Conservation (phyloP, 1,139 yeast genomes). For the Suhomyces yuchorum region DNA sequence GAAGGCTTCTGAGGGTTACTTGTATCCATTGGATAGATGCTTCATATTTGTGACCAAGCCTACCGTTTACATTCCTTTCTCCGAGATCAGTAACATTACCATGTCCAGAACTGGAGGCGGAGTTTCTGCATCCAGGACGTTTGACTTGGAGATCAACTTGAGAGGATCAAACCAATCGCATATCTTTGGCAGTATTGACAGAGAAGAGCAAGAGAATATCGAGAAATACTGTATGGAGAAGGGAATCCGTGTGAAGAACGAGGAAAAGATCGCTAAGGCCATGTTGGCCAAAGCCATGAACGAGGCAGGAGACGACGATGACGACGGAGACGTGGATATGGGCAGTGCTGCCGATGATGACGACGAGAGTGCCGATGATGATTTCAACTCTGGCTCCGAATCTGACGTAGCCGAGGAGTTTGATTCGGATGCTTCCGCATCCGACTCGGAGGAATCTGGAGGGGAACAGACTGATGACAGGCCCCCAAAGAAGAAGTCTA, state of each 20-base stretch:
- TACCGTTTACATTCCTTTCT: constrained; percentile 84
- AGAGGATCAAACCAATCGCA: constrained; percentile 70
- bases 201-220: constrained; percentile 83
- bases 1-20: constrained; percentile 93
- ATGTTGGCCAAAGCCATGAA: constrained; percentile 76
- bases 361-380: constrained; percentile 69
- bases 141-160: constrained; percentile 81
- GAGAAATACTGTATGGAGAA: constrained; percentile 78
- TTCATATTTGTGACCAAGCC: constrained; percentile 93
- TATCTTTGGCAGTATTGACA: constrained; percentile 83
- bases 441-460: constrained; percentile 40
- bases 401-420: constrained; percentile 86
- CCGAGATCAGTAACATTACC: constrained; percentile 73
- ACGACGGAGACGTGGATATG: constrained; percentile 62
- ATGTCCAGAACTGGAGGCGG: constrained; percentile 90
- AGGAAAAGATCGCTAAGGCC: constrained; percentile 83
- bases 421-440: constrained; percentile 66
- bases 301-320: constrained; percentile 66
- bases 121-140: constrained; percentile 80
- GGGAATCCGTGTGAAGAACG: constrained; percentile 81
- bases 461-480: constrained; percentile 44
- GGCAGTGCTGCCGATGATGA: constrained; percentile 74
- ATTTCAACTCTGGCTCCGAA: constrained; percentile 61
- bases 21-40: constrained; percentile 89
- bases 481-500: constrained; percentile 51